Percentiles rank a stretch among this genome's conserved stretches.
Conservation (phyloP, 2,329 filamentous ascomycete species). For the Leptographium procerum region DNA sequence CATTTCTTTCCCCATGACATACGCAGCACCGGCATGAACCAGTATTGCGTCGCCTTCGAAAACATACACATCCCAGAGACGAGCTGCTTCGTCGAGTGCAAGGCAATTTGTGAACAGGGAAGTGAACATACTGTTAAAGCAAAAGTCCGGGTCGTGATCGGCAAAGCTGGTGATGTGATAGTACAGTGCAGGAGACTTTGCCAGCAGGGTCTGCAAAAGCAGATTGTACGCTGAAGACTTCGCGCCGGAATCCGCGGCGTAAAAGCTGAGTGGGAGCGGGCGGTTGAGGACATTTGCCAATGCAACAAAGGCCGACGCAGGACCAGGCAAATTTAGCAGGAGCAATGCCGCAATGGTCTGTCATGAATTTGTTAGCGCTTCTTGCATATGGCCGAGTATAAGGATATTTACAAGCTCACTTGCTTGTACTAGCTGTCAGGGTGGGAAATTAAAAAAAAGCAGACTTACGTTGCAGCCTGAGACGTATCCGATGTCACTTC, state of each 20-base stretch:
- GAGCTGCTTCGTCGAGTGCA: conserved; percentile 56
- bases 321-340: conserved; percentile 56
- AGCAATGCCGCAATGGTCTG: conserved; percentile 63
- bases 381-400: too few relatives aligned
- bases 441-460: background rate
- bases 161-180: conserved; percentile 47
- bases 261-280: conserved; percentile 63
- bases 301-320: conserved; percentile 55
- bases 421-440: too few relatives aligned
- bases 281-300: conserved; percentile 71
- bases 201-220: conserved; percentile 52
- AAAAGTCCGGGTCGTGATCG: conserved; percentile 36
- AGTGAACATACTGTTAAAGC: conserved; percentile 50
- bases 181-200: conserved; percentile 54
- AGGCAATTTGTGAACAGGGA: conserved; percentile 52
- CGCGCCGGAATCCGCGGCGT: conserved; percentile 56
- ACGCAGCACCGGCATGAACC: conserved; percentile 58
- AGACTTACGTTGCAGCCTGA: conserved; percentile 61
- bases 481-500: conserved; percentile 69
- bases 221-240: conserved; percentile 59
- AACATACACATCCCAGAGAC: conserved; percentile 72
- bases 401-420: too few relatives aligned
- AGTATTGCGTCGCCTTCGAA: conserved; percentile 70
- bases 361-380: background rate
- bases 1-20: conserved; percentile 45